phyloP scores from a whole-genome alignment of 1,284 basidiomycete species.

The Clitocybe nebularis region DNA sequence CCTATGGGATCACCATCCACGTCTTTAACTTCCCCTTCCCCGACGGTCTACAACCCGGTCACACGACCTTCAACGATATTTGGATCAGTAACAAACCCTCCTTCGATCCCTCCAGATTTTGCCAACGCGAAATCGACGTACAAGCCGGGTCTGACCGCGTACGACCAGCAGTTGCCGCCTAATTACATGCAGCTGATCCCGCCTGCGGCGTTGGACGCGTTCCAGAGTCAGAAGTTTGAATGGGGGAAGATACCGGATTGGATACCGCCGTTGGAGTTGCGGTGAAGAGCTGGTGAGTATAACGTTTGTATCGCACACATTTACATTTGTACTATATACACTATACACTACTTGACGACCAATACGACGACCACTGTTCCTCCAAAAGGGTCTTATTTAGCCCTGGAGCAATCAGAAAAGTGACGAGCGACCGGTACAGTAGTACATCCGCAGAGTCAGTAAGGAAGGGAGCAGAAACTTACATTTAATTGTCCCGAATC shows the following conservation, averaged over 20 bases:
- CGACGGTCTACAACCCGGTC: neutral
- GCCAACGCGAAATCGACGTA: constrained; percentile 34
- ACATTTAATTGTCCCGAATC: no score
- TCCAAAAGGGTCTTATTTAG: no score
- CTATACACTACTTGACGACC: no score
- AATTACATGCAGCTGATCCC: constrained; percentile 56
- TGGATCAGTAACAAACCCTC: neutral
- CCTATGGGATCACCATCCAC: constrained; percentile 18
- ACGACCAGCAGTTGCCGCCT: constrained; percentile 54
- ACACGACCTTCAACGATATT: no score
- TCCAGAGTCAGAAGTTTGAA: constrained; percentile 58
- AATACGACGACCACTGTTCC: no score
- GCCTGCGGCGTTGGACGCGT: constrained; percentile 52
- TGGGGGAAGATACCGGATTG: constrained; percentile 75
- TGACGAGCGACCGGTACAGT: no score
- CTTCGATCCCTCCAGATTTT: constrained; percentile 37
- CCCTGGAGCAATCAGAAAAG: no score
- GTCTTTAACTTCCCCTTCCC: constrained; percentile 6
- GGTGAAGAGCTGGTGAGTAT: no score
- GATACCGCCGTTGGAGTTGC: constrained; percentile 70
- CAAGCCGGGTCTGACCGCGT: constrained; percentile 47
- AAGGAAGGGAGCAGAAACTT: no score
- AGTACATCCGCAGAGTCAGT: no score
- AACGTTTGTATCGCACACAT: no score
- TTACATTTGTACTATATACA: no score